phyloP scores from a whole-genome alignment of 768 basidiomycete genomes.

The Panellus pusillus region DNA sequence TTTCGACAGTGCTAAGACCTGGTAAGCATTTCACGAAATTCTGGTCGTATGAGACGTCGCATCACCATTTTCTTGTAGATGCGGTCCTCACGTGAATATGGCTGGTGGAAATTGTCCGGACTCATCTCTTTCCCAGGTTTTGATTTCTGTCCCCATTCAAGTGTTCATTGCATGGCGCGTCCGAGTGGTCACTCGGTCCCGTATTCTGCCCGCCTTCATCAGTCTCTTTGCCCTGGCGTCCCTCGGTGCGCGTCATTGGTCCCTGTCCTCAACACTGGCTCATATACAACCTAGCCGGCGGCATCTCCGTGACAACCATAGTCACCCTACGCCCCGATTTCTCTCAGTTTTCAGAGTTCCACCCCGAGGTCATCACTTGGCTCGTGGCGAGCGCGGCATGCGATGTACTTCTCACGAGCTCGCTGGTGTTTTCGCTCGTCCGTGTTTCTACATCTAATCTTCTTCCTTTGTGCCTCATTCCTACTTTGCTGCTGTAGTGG shows the following conservation, averaged over 20 bases:
- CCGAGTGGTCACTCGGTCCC: constrained; percentile 6
- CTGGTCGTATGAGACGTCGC: no score
- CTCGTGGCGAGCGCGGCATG: constrained; percentile 9
- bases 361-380: constrained; percentile 6
- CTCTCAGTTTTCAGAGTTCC: neutral
- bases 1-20: no score
- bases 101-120: no score
- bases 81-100: neutral
- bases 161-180: constrained; percentile 13
- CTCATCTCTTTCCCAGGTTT: neutral
- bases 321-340: constrained; percentile 1
- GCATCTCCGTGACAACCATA: neutral
- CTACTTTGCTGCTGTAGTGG: neutral
- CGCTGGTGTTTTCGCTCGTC: constrained; percentile 6
- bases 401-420: constrained; percentile 2
- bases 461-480: neutral
- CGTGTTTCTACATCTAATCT: neutral
- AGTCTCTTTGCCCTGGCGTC: neutral
- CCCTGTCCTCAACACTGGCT: no score
- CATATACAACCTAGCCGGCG: neutral
- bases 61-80: no score
- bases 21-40: no score
- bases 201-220: neutral
- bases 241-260: neutral
- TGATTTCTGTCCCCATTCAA: neutral